Evolutionary conservation across 805 yeast species (phyloP), one percentile per base, ranked within the genome.

Genomic region (Wickerhamiella galacta): DNA sequence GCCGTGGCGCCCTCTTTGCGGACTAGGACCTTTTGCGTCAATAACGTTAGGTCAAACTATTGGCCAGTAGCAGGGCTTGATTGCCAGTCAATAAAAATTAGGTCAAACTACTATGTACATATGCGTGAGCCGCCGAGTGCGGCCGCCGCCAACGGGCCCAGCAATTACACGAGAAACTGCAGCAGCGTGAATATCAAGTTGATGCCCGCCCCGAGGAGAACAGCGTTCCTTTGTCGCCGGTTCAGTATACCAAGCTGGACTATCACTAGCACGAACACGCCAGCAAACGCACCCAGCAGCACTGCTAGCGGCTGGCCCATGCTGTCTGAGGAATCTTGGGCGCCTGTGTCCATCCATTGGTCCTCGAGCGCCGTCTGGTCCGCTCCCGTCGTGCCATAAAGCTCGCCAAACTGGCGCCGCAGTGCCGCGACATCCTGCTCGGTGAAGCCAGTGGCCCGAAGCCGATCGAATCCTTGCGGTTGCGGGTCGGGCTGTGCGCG

Each of bases 341-440:
- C 78, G 1, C 82, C 76, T 30, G 75, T 71, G 42, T 82, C 90
- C 39, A 82, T 77, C 93, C 94, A 83, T 36, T 80, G 63, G 43
- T 82, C 94, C 49, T 82, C 94, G 37, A 81, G 52, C 41, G 74
- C 35, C 11, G 23, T 25, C 30, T 35, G 34, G 10, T 29, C 29
- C 16, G 26, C 32, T n/a, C 39, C 45, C 16, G 29, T 46, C 30
- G 36, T 45, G 21, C 80, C 80, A 51, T 80, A 78, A 2, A 83
- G 61, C 36, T 64, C 63, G 37, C 70, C 66, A 48, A 85, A 83
- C 51, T 83, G 95, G 32, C 66, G 57, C 38, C 95, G 63, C 38
- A 85, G 53, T 35, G 73, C 74, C 27, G 61, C 61, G 18, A 85
- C 70, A 44, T 85, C 95, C 38, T 70, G 76, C 20, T 70, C 79